phyloP scores from a whole-genome alignment of 495 filamentous ascomycete genomes.

The Extremus antarcticus region DNA sequence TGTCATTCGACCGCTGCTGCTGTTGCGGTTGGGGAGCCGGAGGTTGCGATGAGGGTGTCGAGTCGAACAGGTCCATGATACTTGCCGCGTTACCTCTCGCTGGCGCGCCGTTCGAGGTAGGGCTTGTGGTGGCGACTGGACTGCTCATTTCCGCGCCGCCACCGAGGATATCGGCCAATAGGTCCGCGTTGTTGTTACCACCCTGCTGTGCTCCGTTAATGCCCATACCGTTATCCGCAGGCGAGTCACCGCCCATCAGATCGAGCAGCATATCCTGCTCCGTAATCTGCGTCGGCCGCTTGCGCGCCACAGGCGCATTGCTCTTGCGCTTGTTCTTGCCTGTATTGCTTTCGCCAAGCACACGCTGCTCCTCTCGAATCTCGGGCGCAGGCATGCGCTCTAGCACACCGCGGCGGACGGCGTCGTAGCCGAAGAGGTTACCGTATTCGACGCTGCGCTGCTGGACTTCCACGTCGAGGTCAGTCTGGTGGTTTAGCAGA shows the following conservation, averaged over 20 bases:
- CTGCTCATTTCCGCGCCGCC: constrained; percentile 38
- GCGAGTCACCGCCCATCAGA: constrained; percentile 67
- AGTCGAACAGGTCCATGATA: constrained; percentile 80
- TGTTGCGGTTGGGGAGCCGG: constrained; percentile 13
- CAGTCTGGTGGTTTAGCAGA: constrained; percentile 61
- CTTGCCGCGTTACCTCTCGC: constrained; percentile 45
- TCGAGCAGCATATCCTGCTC: constrained; percentile 89
- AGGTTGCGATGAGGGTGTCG: constrained; percentile 19
- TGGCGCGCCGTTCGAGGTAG: constrained; percentile 28
- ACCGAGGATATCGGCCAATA: constrained; percentile 80
- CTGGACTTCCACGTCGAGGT: constrained; percentile 88
- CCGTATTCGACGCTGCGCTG: constrained; percentile 90
- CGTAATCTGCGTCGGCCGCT: constrained; percentile 60
- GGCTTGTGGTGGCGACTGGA: constrained; percentile 41
- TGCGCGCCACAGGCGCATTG: constrained; percentile 58
- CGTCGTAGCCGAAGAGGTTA: constrained; percentile 82
- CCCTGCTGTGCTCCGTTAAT: constrained; percentile 48
- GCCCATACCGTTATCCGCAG: neutral
- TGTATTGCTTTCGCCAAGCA: constrained; percentile 64
- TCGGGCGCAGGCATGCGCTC: constrained; percentile 97
- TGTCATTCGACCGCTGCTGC: constrained; percentile 36
- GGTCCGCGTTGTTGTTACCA: constrained; percentile 66
- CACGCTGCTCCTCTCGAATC: constrained; percentile 84
- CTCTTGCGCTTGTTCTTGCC: constrained; percentile 60
- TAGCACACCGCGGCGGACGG: constrained; percentile 78